Evolutionary conservation across 306 rosid genomes (phyloP).

Genomic region (Fragaria ananassa): DNA sequence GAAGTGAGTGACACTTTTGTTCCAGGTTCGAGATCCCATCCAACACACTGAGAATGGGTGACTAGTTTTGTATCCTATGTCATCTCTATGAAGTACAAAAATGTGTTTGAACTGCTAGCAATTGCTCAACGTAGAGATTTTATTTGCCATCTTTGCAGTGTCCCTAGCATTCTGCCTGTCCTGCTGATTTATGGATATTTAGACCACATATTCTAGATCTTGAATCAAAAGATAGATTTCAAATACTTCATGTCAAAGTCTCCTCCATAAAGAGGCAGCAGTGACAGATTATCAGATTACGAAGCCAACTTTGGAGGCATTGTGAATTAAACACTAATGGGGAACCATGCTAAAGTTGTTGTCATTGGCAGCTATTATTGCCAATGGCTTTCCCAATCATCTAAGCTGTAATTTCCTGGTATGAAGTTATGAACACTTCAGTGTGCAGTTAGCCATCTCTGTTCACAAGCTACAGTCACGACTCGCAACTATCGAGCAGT

Average conservation of each 20-base stretch:
- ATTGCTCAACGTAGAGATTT: neutral
- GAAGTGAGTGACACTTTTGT: constrained; percentile 41
- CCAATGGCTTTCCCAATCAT: constrained; percentile 28
- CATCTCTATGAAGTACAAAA: neutral
- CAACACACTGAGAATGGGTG: constrained; percentile 11
- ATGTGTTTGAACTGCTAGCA: constrained; percentile 2
- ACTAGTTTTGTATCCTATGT: constrained; percentile 12
- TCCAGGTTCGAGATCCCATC: constrained; percentile 31
- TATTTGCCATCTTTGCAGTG: neutral
- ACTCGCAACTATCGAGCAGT: neutral
- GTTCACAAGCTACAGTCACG: constrained; percentile 21
- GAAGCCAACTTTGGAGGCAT: neutral
- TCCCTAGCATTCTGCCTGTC: neutral
- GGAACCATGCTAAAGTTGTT: neutral
- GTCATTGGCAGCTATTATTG: constrained; percentile 11
- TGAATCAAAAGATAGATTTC: neutral
- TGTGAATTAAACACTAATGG: neutral
- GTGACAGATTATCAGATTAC: neutral
- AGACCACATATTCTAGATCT: neutral
- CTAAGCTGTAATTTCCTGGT: constrained; percentile 32
- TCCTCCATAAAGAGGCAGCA: neutral
- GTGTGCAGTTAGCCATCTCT: neutral
- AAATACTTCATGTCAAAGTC: constrained; percentile 7
- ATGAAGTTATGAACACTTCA: constrained; percentile 14
- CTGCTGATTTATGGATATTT: neutral